Evolutionary conservation across 495 filamentous ascomycete species (phyloP).

Genomic region (Tuber indicum): DNA sequence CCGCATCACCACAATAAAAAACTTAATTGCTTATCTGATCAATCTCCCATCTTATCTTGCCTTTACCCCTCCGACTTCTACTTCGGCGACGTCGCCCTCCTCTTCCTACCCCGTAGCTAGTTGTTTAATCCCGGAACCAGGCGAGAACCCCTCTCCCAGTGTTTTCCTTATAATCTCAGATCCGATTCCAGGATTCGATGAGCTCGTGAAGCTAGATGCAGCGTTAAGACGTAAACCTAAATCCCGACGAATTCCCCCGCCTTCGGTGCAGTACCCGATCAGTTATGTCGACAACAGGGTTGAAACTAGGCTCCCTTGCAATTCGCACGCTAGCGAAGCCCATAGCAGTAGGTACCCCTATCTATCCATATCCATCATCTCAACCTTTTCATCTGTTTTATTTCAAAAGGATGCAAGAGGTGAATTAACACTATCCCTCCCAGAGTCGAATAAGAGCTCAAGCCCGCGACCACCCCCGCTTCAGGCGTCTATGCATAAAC

Average conservation of each 20-base stretch:
- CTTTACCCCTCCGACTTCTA: not conserved
- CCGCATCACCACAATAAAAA: not conserved
- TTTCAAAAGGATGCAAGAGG: not conserved
- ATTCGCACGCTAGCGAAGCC: conserved; percentile 68
- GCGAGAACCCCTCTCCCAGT: not conserved
- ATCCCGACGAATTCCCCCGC: not conserved
- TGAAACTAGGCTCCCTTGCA: conserved; percentile 63
- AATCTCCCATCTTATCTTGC: not conserved
- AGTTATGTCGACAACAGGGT: conserved; percentile 55
- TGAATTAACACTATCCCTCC: not conserved
- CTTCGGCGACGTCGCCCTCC: not conserved
- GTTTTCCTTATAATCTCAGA: not conserved
- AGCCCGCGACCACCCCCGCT: conserved; percentile 88
- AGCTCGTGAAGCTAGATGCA: not conserved
- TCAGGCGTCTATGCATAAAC: conserved; percentile 63
- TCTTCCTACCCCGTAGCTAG: not conserved
- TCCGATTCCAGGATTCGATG: not conserved
- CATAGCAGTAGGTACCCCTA: conserved; percentile 53
- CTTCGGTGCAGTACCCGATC: not conserved
- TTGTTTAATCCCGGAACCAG: not conserved
- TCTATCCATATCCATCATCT: conserved; percentile 44
- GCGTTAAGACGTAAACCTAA: not conserved
- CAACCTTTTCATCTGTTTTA: conserved; percentile 40
- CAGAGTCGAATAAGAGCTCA: conserved; percentile 92
- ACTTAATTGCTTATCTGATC: not conserved